Evolutionary conservation across 176 grass and related monocot genomes (phyloP), one percentile per base, ranked within the genome.

Genomic region (Aegilops tauschii): DNA sequence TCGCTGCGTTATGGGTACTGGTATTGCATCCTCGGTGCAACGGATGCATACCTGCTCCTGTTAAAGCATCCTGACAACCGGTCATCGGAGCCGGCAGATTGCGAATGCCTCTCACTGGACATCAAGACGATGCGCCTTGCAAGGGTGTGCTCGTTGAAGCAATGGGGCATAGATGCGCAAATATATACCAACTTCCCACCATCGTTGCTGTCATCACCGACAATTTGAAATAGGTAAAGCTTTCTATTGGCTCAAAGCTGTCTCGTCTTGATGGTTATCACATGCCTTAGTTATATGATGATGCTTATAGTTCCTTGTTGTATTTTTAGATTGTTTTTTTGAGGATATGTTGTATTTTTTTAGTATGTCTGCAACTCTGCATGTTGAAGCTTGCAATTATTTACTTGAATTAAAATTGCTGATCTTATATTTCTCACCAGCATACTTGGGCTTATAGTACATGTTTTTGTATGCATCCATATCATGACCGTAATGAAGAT

Each of bases 181-280:
- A 30, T 76, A 16, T 87, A 82, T 66, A 87, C 69, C 44, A 82
- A 82, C 70, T 87, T 87, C 28, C 86, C 61, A 3, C 61, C 79
- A 30, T 76, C 12, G 21, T 73, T 73, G 3, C 4, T 87, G 70
- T 87, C 79, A 1, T 21, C 32, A 2, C 70, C 30, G 17, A 82
- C 44, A 28, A 21, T 87, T 25, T 82, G 28, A 76, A 42, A 3
- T 28, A 59, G 61, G 70, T 82, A 82, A 30, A 47, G 29, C 0
- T 47, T 47, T 10, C 10, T 27, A 39, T 12, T 35, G 7, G 20
- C 23, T 73, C 70, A 39, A 44, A 44, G 42, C 14, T 73, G 23
- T 73, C 25, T 81, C 30, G n/a, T 56, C 68, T 16, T 17, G 6
- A 39, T 64, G 36, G 40, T 81, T 66, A 67, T 39, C 14, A 5